phyloP scores from a whole-genome alignment of 305 asterid genomes.

The Ilex paraguariensis region DNA sequence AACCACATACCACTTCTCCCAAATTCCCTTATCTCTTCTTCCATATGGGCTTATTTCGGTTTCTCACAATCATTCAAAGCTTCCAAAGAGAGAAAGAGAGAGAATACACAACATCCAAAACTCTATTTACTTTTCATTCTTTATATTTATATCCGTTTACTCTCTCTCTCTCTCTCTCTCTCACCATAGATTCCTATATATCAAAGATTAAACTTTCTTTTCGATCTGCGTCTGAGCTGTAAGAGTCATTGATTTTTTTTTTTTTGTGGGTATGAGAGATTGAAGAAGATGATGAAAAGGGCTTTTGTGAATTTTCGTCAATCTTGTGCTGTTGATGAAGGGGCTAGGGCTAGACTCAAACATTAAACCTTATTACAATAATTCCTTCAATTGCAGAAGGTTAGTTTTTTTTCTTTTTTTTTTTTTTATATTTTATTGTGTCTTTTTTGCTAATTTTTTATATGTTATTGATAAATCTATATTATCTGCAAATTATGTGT shows the following conservation, averaged over 20 bases:
- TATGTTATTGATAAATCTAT: too few relatives aligned
- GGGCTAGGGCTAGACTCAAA: slow-evolving; percentile 24
- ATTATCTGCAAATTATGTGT: too few relatives aligned
- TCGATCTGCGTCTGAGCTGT: neutral
- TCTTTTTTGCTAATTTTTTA: too few relatives aligned
- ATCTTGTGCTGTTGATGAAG: slow-evolving; percentile 21
- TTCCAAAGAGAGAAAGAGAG: too few relatives aligned
- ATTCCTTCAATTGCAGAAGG: slow-evolving; percentile 55
- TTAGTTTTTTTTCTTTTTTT: slow-evolving; percentile 9
- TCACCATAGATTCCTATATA: neutral
- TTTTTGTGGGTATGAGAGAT: neutral
- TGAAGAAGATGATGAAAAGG: slow-evolving; percentile 38
- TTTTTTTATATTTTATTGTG: too few relatives aligned
- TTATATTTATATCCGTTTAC: neutral
- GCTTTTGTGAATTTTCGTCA: slow-evolving; percentile 24
- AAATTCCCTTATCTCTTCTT: too few relatives aligned
- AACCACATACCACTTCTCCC: too few relatives aligned
- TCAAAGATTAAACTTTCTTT: neutral
- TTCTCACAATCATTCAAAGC: too few relatives aligned
- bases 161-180: neutral
- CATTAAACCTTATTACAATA: slow-evolving; percentile 41
- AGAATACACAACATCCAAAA: too few relatives aligned
- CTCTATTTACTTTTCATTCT: too few relatives aligned
- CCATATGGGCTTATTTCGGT: too few relatives aligned
- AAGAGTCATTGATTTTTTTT: too few relatives aligned